A percentile compares a stretch with the other conserved stretches of the same genome.
phyloP scores from a whole-genome alignment of 2,329 filamentous ascomycete species.

The Fusarium virguliforme region DNA sequence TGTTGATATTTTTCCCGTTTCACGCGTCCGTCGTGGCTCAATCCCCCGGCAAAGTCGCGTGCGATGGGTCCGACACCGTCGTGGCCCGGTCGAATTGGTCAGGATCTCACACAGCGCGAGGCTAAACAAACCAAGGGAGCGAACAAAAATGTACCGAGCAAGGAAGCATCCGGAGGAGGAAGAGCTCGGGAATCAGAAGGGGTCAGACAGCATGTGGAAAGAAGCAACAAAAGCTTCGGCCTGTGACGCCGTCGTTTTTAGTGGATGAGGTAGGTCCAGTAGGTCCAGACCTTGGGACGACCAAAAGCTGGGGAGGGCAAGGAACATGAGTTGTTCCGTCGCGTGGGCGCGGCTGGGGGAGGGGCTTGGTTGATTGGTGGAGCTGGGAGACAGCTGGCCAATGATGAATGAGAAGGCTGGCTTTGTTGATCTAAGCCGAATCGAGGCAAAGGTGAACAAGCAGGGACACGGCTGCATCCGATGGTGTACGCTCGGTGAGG shows the following conservation, averaged over 20 bases:
- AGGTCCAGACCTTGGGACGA: slow-evolving; percentile 27
- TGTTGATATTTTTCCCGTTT: slow-evolving; percentile 32
- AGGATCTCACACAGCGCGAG: slow-evolving; percentile 40
- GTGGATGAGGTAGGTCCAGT: slow-evolving; percentile 25
- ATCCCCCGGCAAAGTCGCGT: slow-evolving; percentile 35
- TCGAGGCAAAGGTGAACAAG: slow-evolving; percentile 22
- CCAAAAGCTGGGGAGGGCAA: slow-evolving; percentile 18
- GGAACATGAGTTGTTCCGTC: slow-evolving; percentile 50
- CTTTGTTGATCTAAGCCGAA: slow-evolving; percentile 28
- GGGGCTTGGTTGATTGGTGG: slow-evolving; percentile 15
- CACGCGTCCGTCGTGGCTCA: slow-evolving; percentile 34
- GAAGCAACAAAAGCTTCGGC: slow-evolving; percentile 32
- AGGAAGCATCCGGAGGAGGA: slow-evolving; percentile 9
- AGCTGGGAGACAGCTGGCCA: background rate
- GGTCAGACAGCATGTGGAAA: slow-evolving; percentile 7
- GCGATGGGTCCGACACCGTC: slow-evolving; percentile 42
- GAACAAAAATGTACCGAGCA: slow-evolving; percentile 3
- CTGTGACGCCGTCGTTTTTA: slow-evolving; percentile 33
- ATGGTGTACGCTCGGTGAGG: slow-evolving; percentile 12
- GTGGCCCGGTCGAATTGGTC: slow-evolving; percentile 46
- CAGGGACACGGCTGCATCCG: slow-evolving; percentile 6
- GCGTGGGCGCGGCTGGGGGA: slow-evolving; percentile 14
- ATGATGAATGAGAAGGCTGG: slow-evolving; percentile 26
- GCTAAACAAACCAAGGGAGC: slow-evolving; percentile 35
- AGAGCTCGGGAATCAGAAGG: background rate